Conservation (phyloP, 148 eudicot species). For the Rhododendron kiyosumense region DNA sequence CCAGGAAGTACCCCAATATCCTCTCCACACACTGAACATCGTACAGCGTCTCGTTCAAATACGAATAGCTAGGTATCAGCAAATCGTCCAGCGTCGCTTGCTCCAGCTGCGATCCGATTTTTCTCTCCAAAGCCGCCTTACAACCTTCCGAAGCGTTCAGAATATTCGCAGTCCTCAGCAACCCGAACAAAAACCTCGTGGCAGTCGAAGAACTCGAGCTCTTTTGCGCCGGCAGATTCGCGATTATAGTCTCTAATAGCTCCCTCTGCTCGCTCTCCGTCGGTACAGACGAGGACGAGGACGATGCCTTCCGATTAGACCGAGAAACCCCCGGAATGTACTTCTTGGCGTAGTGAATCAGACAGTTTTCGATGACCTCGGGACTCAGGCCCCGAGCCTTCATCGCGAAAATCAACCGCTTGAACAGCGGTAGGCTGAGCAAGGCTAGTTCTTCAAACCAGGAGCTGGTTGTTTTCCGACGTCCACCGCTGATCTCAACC, state of each 20-base stretch:
- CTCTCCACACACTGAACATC: slow-evolving; percentile 89
- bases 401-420: slow-evolving; percentile 55
- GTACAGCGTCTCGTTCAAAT: slow-evolving; percentile 79
- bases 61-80: slow-evolving; percentile 89
- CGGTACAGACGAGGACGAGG: slow-evolving; percentile 43
- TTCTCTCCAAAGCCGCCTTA: slow-evolving; percentile 52
- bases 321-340: slow-evolving; percentile 74
- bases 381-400: slow-evolving; percentile 41
- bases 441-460: slow-evolving; percentile 76
- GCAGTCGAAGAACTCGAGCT: slow-evolving; percentile 33
- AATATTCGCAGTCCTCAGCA: slow-evolving; percentile 72
- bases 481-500: background rate
- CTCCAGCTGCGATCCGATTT: slow-evolving; percentile 73
- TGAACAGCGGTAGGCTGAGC: slow-evolving; percentile 45
- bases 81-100: slow-evolving; percentile 81
- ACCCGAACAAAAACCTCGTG: slow-evolving; percentile 55
- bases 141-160: slow-evolving; percentile 46
- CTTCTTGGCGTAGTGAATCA: slow-evolving; percentile 55
- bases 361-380: slow-evolving; percentile 66
- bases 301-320: slow-evolving; percentile 40
- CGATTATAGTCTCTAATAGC: slow-evolving; percentile 49
- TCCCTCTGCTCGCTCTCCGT: slow-evolving; percentile 76
- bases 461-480: slow-evolving; percentile 12
- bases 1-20: slow-evolving; percentile 56
- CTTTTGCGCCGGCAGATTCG: slow-evolving; percentile 44